phyloP scores from a whole-genome alignment of 495 filamentous ascomycete genomes.

The Penicillium steckii region DNA sequence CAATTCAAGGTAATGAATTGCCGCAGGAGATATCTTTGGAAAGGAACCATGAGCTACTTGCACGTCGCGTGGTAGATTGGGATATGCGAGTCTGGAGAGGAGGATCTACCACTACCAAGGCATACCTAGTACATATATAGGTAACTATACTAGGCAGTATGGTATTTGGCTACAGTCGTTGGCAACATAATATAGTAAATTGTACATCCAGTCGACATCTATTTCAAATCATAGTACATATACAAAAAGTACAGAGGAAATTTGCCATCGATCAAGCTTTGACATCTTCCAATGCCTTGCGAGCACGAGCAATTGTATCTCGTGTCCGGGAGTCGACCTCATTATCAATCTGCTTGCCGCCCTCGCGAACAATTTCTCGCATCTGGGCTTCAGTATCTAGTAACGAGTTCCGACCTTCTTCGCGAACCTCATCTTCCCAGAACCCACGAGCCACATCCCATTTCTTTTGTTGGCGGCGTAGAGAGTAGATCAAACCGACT shows the following conservation, averaged over 20 bases:
- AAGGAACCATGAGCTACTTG: too few species aligned
- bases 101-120: not conserved
- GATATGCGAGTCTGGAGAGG: too few species aligned
- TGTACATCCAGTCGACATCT: constrained; percentile 20
- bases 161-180: too few species aligned
- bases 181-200: constrained; percentile 21
- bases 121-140: not conserved
- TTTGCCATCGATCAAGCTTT: constrained; percentile 13
- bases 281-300: constrained; percentile 53
- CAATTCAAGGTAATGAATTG: too few species aligned
- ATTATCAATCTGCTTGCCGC: constrained; percentile 34
- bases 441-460: constrained; percentile 70
- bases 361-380: constrained; percentile 53
- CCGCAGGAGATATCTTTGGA: too few species aligned
- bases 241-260: constrained; percentile 10
- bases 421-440: constrained; percentile 77
- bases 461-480: constrained; percentile 70
- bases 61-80: too few species aligned
- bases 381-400: constrained; percentile 66
- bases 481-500: constrained; percentile 69
- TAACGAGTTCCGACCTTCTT: constrained; percentile 75
- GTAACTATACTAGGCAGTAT: too few species aligned
- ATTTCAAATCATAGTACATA: constrained; percentile 19
- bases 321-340: constrained; percentile 46
- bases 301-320: constrained; percentile 50